A percentile compares a stretch with the other conserved stretches of the same genome.
Conservation (phyloP, 805 yeast genomes). For the Barnettozyma populi region DNA sequence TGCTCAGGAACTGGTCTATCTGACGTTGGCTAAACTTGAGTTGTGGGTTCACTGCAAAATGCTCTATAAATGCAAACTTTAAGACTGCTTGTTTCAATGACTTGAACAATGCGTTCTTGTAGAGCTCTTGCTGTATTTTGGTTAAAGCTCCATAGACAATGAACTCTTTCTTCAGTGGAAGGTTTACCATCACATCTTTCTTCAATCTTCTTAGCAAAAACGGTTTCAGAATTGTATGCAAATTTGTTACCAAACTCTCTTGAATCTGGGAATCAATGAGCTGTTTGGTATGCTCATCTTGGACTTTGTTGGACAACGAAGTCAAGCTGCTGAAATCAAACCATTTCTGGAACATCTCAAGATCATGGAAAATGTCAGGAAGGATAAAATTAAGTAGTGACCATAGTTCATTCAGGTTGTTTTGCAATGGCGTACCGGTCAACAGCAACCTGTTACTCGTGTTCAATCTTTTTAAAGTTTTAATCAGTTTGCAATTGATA, state of each 20-base stretch:
- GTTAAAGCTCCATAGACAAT: conserved; percentile 70
- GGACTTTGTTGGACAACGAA: conserved; percentile 27
- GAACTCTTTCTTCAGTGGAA: conserved; percentile 91
- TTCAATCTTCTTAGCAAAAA: conserved; percentile 81
- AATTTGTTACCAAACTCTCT: conserved; percentile 59
- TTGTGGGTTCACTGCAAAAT: conserved; percentile 36
- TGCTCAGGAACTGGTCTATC: conserved; percentile 39
- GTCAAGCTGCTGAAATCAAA: conserved; percentile 72
- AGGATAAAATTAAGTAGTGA: conserved; percentile 82
- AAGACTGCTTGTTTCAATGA: conserved; percentile 40
- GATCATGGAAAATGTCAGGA: conserved; percentile 90
- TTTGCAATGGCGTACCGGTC: conserved; percentile 97
- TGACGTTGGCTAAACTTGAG: conserved; percentile 21
- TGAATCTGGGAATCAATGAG: conserved; percentile 54
- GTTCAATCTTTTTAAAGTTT: conserved; percentile 58
- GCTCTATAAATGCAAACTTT: conserved; percentile 46
- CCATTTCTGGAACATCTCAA: conserved; percentile 89
- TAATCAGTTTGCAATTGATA: conserved; percentile 68
- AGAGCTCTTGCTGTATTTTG: conserved; percentile 55
- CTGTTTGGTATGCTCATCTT: conserved; percentile 38
- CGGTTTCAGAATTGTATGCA: conserved; percentile 87
- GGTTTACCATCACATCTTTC: conserved; percentile 55
- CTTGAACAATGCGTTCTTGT: conserved; percentile 43
- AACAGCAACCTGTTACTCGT: conserved; percentile 70
- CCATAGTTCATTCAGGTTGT: conserved; percentile 88